A percentile compares a stretch with the other conserved stretches of the same genome.
phyloP scores from a whole-genome alignment of 306 rosid species.

The Clitoria ternatea region DNA sequence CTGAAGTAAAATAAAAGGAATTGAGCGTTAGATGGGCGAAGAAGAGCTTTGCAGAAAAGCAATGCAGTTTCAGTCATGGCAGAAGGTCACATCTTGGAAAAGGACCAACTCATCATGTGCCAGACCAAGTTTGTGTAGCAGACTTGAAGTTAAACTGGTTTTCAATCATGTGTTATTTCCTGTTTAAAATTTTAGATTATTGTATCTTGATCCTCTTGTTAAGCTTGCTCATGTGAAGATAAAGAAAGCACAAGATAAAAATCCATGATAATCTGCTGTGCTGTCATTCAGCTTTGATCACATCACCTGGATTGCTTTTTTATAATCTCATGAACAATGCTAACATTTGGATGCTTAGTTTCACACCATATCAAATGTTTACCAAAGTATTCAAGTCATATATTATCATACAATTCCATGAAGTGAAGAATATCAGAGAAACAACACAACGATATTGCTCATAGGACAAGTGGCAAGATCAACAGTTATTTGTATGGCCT shows the following conservation, averaged over 20 bases:
- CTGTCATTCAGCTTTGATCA: not conserved
- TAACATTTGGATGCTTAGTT: not conserved
- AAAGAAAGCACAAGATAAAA: not conserved
- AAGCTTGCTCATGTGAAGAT: not conserved
- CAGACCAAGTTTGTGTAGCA: not conserved
- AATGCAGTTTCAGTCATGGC: not conserved
- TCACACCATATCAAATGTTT: not conserved
- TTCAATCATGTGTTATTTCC: not conserved
- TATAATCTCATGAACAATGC: not conserved
- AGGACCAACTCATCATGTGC: not conserved
- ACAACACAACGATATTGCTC: not conserved
- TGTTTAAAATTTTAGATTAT: not conserved
- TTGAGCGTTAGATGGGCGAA: not conserved
- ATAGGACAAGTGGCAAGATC: not conserved
- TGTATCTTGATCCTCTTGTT: not conserved
- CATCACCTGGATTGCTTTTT: conserved; percentile 8
- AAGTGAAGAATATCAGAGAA: not conserved
- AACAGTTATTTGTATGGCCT: not conserved
- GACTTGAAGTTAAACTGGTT: not conserved
- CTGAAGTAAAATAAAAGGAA: not conserved
- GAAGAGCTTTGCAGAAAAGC: not conserved
- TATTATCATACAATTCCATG: not conserved
- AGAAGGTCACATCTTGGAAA: not conserved
- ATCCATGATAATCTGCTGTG: not conserved
- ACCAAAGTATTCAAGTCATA: not conserved